phyloP scores from a whole-genome alignment of 2,329 filamentous ascomycete species.

The Sporothrix luriei region DNA sequence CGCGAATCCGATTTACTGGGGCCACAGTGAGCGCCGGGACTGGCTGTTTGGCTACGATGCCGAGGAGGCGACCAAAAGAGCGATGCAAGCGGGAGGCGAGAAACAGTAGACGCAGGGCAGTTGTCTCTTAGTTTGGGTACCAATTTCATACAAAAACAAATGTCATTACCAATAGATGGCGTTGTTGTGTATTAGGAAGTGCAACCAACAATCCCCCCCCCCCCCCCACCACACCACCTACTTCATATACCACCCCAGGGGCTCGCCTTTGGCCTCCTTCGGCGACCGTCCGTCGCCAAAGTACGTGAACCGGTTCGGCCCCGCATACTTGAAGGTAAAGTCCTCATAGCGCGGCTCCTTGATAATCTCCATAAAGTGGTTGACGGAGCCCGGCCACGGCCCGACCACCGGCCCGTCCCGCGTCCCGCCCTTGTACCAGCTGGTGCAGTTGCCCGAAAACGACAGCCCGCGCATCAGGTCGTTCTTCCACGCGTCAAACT shows the following conservation, averaged over 20 bases:
- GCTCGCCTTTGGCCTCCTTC: constrained; percentile 28
- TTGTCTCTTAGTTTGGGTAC: background rate
- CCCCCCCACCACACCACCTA: background rate
- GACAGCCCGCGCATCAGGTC: constrained; percentile 41
- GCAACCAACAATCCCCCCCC: too few relatives aligned
- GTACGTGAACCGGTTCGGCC: constrained; percentile 27
- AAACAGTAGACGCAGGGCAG: background rate
- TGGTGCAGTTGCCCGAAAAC: constrained; percentile 39
- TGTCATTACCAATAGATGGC: too few relatives aligned
- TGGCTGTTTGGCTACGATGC: constrained; percentile 41
- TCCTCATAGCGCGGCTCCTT: constrained; percentile 31
- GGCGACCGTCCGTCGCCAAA: constrained; percentile 26
- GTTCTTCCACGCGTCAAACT: constrained; percentile 39
- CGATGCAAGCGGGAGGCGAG: background rate
- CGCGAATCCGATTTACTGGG: constrained; percentile 39
- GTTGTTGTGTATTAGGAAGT: too few relatives aligned
- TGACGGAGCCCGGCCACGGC: constrained; percentile 28
- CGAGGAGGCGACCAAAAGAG: constrained; percentile 21
- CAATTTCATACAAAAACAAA: too few relatives aligned
- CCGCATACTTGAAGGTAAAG: constrained; percentile 14
- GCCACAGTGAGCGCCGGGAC: constrained; percentile 41
- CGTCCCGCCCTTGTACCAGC: constrained; percentile 39
- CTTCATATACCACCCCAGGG: constrained; percentile 26
- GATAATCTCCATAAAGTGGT: constrained; percentile 31
- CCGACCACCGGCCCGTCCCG: constrained; percentile 37